Conservation (phyloP, 2,329 filamentous ascomycete genomes). For the Arthrobotrys entomopaga region DNA sequence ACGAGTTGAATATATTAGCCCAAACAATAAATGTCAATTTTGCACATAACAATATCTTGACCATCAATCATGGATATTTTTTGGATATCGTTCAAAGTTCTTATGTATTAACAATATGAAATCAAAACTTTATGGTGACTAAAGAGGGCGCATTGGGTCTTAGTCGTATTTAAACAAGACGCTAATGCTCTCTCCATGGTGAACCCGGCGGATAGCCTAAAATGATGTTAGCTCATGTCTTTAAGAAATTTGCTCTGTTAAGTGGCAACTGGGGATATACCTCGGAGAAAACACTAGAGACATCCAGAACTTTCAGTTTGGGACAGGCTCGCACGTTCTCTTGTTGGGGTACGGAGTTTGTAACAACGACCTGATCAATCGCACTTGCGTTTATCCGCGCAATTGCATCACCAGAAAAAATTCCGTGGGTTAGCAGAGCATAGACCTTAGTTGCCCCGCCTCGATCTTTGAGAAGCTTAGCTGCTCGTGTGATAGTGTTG, state of each 20-base stretch:
- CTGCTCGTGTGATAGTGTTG: slow-evolving; percentile 95
- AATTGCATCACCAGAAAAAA: slow-evolving; percentile 94
- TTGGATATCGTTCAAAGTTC: too few species aligned
- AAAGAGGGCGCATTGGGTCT: not conserved
- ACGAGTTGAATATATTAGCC: too few species aligned
- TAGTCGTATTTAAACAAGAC: slow-evolving; percentile 88
- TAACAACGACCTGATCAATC: slow-evolving; percentile 92
- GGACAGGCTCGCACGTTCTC: slow-evolving; percentile 80
- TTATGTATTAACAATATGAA: too few species aligned
- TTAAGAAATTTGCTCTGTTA: slow-evolving; percentile 56
- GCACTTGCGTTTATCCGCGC: slow-evolving; percentile 91
- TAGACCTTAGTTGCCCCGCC: slow-evolving; percentile 89
- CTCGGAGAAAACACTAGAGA: slow-evolving; percentile 67
- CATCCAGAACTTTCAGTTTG: slow-evolving; percentile 91
- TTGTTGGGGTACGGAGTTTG: slow-evolving; percentile 90
- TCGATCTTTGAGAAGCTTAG: slow-evolving; percentile 88
- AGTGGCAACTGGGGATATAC: slow-evolving; percentile 17
- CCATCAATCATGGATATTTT: too few species aligned
- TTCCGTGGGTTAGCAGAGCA: slow-evolving; percentile 91
- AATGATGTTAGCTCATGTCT: not conserved
- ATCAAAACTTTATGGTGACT: not conserved
- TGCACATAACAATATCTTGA: too few species aligned
- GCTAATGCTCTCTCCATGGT: slow-evolving; percentile 97
- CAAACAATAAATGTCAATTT: too few species aligned
- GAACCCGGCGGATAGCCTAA: slow-evolving; percentile 87